Evolutionary conservation across 2,329 filamentous ascomycete genomes (phyloP).

Genomic region (Sarocladium brachiariae): DNA sequence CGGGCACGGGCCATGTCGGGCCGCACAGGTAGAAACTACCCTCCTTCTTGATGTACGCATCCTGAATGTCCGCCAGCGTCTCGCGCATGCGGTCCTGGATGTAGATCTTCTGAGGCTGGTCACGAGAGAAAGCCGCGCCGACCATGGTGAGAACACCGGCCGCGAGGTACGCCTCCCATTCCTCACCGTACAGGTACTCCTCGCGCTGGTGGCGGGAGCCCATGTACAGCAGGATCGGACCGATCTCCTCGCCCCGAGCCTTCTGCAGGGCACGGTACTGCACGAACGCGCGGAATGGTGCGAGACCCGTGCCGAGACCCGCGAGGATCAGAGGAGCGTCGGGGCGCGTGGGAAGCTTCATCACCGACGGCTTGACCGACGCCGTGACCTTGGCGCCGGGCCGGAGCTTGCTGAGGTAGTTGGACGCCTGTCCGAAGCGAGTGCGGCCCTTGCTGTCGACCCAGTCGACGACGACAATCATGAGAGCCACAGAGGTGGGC

Average conservation of each 20-base stretch:
- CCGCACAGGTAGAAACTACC: conserved; percentile 97
- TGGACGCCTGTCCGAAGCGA: conserved; percentile 87
- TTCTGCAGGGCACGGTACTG: conserved; percentile 98
- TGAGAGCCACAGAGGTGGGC: conserved; percentile 80
- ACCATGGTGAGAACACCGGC: conserved; percentile 92
- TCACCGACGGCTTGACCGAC: conserved; percentile 95
- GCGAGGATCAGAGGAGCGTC: conserved; percentile 98
- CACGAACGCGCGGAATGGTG: conserved; percentile 98
- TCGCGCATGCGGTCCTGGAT: conserved; percentile 98
- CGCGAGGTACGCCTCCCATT: conserved; percentile 97
- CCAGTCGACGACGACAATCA: conserved; percentile 98
- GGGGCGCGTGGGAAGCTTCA: conserved; percentile 88
- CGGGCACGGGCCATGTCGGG: conserved; percentile 96
- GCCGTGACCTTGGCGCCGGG: conserved; percentile 77
- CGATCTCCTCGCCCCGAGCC: conserved; percentile 92
- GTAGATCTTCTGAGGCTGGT: conserved; percentile 98
- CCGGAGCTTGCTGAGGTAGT: conserved; percentile 72
- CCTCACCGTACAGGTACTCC: conserved; percentile 97
- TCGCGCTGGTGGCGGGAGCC: conserved; percentile 95
- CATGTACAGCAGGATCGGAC: conserved; percentile 89
- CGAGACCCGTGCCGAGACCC: conserved; percentile 93
- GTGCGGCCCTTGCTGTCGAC: conserved; percentile 80
- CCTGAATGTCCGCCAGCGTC: conserved; percentile 71
- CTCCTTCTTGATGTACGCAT: conserved; percentile 80
- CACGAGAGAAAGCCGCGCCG: conserved; percentile 88